A percentile compares a stretch with the other conserved stretches of the same genome.
phyloP scores from a whole-genome alignment of 2,329 filamentous ascomycete genomes.

The Gnomoniopsis smithogilvyi region DNA sequence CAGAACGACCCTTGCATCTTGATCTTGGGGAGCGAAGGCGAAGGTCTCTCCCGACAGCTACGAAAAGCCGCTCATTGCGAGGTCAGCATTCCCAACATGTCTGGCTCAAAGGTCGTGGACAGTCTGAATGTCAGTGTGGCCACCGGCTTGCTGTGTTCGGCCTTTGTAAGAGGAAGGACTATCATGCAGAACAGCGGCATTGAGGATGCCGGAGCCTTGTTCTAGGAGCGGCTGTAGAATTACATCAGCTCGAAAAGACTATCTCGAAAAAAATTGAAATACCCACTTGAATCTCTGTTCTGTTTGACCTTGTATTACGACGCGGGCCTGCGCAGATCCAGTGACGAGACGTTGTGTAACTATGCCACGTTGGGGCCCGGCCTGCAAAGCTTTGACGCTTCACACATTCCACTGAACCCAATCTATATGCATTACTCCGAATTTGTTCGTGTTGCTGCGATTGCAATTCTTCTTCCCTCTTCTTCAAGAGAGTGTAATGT shows the following conservation, averaged over 20 bases:
- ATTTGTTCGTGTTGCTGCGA: neutral
- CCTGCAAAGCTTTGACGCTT: neutral
- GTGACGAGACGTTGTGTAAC: neutral
- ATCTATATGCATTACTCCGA: neutral
- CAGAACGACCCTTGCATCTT: constrained; percentile 66
- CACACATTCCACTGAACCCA: too few relatives aligned
- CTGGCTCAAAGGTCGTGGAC: constrained; percentile 61
- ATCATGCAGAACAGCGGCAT: constrained; percentile 20
- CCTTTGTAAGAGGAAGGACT: constrained; percentile 53
- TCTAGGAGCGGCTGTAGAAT: neutral
- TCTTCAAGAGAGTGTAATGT: neutral
- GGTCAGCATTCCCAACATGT: constrained; percentile 60
- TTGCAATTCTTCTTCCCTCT: neutral
- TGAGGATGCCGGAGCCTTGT: constrained; percentile 12
- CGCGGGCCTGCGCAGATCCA: neutral
- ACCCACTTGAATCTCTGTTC: neutral
- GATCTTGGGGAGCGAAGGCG: constrained; percentile 78
- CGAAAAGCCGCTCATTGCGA: constrained; percentile 64
- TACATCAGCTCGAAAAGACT: neutral
- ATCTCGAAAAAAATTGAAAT: neutral
- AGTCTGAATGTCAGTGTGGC: constrained; percentile 94
- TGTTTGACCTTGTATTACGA: neutral
- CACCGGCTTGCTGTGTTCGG: constrained; percentile 69
- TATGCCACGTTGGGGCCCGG: neutral
- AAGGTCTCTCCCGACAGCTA: constrained; percentile 65